These are phyloP conservation scores for Trichosporon sp. DNA, from an alignment of 1,284 basidiomycete species.

Conservation along the genomic window DNA sequence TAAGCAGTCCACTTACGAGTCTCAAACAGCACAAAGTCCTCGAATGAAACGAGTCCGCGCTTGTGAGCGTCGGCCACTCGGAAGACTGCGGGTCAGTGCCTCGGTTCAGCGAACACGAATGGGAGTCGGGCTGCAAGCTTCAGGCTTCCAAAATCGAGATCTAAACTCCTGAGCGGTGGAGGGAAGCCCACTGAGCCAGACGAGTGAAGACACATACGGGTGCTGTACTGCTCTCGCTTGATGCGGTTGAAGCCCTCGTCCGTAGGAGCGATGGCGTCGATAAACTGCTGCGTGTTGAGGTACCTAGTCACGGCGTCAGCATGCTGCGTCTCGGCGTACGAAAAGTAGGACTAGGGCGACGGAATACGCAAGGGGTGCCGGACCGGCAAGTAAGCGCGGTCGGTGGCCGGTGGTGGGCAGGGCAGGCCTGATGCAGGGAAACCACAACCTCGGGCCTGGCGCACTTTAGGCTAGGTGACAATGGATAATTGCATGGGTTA, in stretches of 20 bases:
- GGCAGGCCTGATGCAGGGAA: too few species aligned
- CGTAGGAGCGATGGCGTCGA: slow-evolving; percentile 83
- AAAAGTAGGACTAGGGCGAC: background rate
- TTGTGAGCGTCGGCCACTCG: slow-evolving; percentile 76
- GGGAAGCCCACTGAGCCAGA: background rate
- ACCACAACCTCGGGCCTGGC: background rate
- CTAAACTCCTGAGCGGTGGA: too few species aligned
- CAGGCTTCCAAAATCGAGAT: too few species aligned
- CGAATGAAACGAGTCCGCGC: slow-evolving; percentile 78
- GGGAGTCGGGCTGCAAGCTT: background rate
- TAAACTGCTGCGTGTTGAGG: slow-evolving; percentile 75
- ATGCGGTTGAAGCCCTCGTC: slow-evolving; percentile 73
- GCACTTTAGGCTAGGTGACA: background rate
- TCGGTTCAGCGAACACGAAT: background rate
- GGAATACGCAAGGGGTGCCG: background rate
- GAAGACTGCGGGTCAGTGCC: slow-evolving; percentile 56
- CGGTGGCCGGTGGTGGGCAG: background rate
- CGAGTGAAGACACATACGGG: slow-evolving; percentile 46
- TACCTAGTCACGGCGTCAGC: slow-evolving; percentile 52
- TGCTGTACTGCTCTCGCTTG: slow-evolving; percentile 73
- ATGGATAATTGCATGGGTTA: background rate
- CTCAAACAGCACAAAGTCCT: slow-evolving; percentile 91
- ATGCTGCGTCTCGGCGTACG: background rate
- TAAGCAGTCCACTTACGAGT: slow-evolving; percentile 50
- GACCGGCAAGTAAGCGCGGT: background rate